A percentile compares a stretch with the other conserved stretches of the same genome.
These are phyloP conservation scores for Phycomyces blakesleeanus DNA, from an alignment of 192 early-diverging fungal genomes.

Conservation along the genomic window DNA sequence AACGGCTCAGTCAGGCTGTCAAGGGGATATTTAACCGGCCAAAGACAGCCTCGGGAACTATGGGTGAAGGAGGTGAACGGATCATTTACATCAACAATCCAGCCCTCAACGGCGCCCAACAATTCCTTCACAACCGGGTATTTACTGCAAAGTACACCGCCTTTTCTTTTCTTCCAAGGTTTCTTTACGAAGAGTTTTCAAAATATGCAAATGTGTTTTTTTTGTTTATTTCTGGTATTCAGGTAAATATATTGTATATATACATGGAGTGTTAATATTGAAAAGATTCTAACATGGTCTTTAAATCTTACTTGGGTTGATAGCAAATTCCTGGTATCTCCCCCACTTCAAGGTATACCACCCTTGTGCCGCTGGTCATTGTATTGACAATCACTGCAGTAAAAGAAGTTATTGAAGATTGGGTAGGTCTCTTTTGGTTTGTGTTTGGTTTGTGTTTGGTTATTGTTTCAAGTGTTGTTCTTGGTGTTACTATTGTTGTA, in stretches of 20 bases:
- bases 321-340: slow-evolving; percentile 95
- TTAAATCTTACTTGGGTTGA: not conserved
- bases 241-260: slow-evolving; percentile 46
- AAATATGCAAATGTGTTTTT: slow-evolving; percentile 99
- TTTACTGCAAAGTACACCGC: slow-evolving; percentile 96
- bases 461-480: no score
- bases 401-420: slow-evolving; percentile 94
- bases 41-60: not conserved
- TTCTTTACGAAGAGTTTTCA: slow-evolving; percentile 95
- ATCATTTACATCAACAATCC: slow-evolving; percentile 88
- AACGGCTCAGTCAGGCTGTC: not conserved
- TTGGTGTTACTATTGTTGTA: not conserved
- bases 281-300: not conserved
- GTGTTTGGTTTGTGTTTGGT: no score
- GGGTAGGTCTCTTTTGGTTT: slow-evolving; percentile 33
- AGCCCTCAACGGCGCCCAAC: slow-evolving; percentile 69
- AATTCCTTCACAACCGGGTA: slow-evolving; percentile 89
- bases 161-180: slow-evolving; percentile 89
- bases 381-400: slow-evolving; percentile 85
- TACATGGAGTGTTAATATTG: not conserved
- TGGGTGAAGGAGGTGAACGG: slow-evolving; percentile 42
- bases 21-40: not conserved
- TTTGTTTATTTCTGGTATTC: slow-evolving; percentile 95
- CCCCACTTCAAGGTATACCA: slow-evolving; percentile 87
- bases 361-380: slow-evolving; percentile 78